These are phyloP conservation scores for Craterostigma plantagineum DNA, from an alignment of 257 asterid genomes.

Conservation along the genomic window DNA sequence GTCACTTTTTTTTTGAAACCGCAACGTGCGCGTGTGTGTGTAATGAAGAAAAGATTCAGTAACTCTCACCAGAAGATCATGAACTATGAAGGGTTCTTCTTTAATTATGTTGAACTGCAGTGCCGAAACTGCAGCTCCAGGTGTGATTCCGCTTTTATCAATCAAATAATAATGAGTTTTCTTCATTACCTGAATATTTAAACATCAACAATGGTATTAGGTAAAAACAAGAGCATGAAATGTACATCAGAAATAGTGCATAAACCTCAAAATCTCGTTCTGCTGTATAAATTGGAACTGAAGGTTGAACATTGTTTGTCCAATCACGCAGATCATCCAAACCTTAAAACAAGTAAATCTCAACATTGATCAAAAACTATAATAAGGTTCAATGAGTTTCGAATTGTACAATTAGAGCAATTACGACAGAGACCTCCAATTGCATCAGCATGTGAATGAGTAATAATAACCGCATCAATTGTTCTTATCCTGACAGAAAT, in stretches of 20 bases:
- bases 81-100: constrained; percentile 60
- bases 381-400: constrained; percentile 7
- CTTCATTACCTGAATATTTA: constrained; percentile 74
- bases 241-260: constrained; percentile 5
- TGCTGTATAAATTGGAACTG: constrained; percentile 78
- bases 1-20: neutral
- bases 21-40: neutral
- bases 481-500: constrained; percentile 87
- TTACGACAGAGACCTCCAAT: constrained; percentile 83
- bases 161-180: constrained; percentile 89
- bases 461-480: constrained; percentile 87
- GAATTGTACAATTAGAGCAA: constrained; percentile 11
- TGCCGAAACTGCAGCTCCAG: constrained; percentile 91
- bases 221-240: constrained; percentile 5
- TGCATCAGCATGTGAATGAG: constrained; percentile 99
- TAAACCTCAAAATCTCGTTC: constrained; percentile 86
- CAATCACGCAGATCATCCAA: constrained; percentile 98
- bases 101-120: constrained; percentile 72
- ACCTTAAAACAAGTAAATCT: constrained; percentile 26
- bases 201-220: constrained; percentile 3
- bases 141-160: constrained; percentile 49
- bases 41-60: constrained; percentile 3
- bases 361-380: neutral
- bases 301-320: constrained; percentile 90
- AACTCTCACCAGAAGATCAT: constrained; percentile 51